Evolutionary conservation across 768 basidiomycete species (phyloP).

Genomic region (Phaffia australis): DNA sequence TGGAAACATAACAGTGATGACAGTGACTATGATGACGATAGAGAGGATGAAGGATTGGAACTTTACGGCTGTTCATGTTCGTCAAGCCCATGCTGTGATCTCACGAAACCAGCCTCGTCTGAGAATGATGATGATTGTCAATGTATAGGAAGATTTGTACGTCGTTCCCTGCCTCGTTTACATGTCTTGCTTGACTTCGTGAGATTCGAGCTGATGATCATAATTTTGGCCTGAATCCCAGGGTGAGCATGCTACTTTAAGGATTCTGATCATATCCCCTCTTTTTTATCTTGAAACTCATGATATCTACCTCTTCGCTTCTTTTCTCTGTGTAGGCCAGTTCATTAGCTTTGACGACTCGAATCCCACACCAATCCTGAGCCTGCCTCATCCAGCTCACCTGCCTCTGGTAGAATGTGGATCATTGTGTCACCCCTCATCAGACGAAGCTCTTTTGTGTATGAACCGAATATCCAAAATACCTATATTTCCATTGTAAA

Average conservation of each 20-base stretch:
- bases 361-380: background rate
- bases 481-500: background rate
- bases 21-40: background rate
- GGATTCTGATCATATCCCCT: too few relatives aligned
- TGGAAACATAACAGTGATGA: background rate
- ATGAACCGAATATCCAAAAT: conserved; percentile 4
- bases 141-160: conserved; percentile 16
- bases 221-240: background rate
- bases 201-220: background rate
- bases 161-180: background rate
- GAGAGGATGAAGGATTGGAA: background rate
- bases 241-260: too few relatives aligned
- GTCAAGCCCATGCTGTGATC: background rate
- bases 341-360: background rate
- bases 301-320: background rate
- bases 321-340: conserved; percentile 1
- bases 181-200: background rate
- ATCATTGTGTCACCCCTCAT: background rate
- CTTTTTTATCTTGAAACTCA: background rate
- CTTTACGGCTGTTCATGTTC: conserved; percentile 1
- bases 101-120: background rate
- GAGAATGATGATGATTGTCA: background rate
- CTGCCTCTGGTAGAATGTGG: conserved; percentile 22
- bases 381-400: conserved; percentile 7
- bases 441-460: background rate